These are phyloP conservation scores for Candida ovalis DNA, from an alignment of 805 yeast genomes.

Conservation along the genomic window DNA sequence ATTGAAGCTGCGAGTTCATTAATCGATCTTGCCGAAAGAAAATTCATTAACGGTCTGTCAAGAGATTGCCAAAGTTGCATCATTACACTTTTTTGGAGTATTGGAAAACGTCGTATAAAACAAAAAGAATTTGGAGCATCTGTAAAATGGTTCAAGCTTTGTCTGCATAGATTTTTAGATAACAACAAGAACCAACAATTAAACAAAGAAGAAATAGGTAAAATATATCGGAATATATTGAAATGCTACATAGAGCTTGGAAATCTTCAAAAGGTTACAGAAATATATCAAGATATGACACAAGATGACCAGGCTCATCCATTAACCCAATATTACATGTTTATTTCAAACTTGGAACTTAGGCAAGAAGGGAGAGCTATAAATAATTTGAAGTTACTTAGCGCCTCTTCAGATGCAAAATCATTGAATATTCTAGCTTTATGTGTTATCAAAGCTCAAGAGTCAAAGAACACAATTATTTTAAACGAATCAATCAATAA, in stretches of 20 bases:
- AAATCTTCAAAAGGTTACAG: conserved; percentile 19
- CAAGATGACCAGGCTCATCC: conserved; percentile 21
- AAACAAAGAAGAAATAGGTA: conserved; percentile 29
- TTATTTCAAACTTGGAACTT: conserved; percentile 22
- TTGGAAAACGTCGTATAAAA: conserved; percentile 31
- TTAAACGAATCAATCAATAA: conserved; percentile 4
- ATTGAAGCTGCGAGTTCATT: conserved; percentile 20
- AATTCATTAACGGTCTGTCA: conserved; percentile 23
- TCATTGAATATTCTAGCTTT: conserved; percentile 19
- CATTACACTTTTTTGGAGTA: conserved; percentile 38
- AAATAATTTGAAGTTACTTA: conserved; percentile 4
- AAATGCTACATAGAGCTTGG: conserved; percentile 25
- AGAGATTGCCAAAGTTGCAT: conserved; percentile 30
- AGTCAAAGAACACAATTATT: conserved; percentile 4
- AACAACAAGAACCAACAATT: conserved; percentile 18
- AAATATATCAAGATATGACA: conserved; percentile 23
- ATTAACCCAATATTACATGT: conserved; percentile 31
- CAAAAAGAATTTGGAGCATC: conserved; percentile 9
- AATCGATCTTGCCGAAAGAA: conserved; percentile 26
- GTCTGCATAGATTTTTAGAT: conserved; percentile 9
- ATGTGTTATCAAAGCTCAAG: conserved; percentile 32
- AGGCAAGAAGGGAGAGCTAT: not conserved
- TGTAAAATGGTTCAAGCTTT: conserved; percentile 16
- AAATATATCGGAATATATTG: conserved; percentile 35
- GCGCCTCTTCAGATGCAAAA: not conserved